These are phyloP conservation scores for Ceratobasidium sp. DNA, from an alignment of 1,284 basidiomycete species.

Conservation along the genomic window DNA sequence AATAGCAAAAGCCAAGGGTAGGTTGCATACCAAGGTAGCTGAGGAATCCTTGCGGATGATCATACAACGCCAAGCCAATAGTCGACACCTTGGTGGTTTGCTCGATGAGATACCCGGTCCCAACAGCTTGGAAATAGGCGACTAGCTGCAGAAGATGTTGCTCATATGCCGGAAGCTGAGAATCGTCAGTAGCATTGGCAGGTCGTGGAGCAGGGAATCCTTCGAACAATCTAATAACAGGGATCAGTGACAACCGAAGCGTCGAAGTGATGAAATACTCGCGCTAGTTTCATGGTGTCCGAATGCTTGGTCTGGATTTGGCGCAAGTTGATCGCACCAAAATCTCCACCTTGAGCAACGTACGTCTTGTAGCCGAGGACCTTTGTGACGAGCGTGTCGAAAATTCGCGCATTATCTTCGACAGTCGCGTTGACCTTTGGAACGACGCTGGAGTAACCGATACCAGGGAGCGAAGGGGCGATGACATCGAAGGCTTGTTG, in stretches of 20 bases:
- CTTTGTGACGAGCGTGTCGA: conserved; percentile 39
- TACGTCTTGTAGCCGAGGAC: conserved; percentile 44
- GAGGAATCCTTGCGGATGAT: conserved; percentile 20
- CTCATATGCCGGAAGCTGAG: conserved; percentile 10
- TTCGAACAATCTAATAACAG: conserved; percentile 12
- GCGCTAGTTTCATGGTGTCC: conserved; percentile 34
- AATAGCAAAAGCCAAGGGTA: background rate
- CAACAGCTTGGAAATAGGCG: conserved; percentile 6
- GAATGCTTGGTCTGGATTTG: conserved; percentile 21
- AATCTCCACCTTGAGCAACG: conserved; percentile 43
- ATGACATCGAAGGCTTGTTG: conserved; percentile 34
- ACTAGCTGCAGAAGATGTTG: conserved; percentile 13
- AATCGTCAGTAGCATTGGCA: conserved; percentile 25
- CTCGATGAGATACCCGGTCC: conserved; percentile 11
- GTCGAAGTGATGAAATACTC: background rate
- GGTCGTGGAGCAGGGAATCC: conserved; percentile 15
- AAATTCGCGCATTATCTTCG: conserved; percentile 44
- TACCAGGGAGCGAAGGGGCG: conserved; percentile 40
- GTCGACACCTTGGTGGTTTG: conserved; percentile 21
- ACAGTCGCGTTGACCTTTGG: conserved; percentile 34
- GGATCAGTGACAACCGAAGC: background rate
- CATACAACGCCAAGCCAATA: conserved; percentile 20
- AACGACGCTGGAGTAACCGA: conserved; percentile 34
- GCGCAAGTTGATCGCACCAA: conserved; percentile 37
- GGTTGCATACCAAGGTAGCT: conserved; percentile 8